Conservation (phyloP, 2,329 filamentous ascomycete genomes). For the Fusarium foetens region DNA sequence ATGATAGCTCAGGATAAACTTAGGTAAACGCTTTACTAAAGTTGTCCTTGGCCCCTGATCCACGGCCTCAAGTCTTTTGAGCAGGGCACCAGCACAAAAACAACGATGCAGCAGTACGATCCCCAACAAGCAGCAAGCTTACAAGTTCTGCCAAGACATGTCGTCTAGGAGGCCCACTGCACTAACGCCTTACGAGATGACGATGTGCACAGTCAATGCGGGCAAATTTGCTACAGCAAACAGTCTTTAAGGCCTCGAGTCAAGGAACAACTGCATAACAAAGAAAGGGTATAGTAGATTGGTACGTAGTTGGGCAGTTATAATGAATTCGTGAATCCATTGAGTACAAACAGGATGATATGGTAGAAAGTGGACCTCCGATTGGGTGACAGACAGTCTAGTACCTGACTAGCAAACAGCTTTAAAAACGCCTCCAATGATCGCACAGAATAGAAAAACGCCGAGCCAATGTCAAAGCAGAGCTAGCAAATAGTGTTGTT, state of each 20-base stretch:
- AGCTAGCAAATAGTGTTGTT: conserved; percentile 18
- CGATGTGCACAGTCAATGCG: background rate
- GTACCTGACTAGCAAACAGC: conserved; percentile 30
- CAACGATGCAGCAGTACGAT: background rate
- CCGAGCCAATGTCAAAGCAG: conserved; percentile 20
- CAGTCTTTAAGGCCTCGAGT: background rate
- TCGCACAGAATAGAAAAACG: conserved; percentile 21
- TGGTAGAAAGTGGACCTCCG: conserved; percentile 1
- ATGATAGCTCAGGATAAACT: background rate
- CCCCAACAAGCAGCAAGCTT: background rate
- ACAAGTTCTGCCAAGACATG: background rate
- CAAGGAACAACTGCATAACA: background rate
- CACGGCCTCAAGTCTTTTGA: background rate
- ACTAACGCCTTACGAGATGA: conserved; percentile 1
- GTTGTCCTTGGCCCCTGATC: background rate
- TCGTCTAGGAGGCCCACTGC: background rate
- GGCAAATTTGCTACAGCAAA: background rate
- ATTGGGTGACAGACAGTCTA: conserved; percentile 19
- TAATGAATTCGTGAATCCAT: conserved; percentile 14
- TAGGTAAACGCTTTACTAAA: fast-evolving
- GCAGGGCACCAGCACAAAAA: background rate
- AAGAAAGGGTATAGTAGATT: conserved; percentile 7
- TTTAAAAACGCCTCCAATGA: conserved; percentile 28
- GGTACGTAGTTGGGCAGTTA: background rate
- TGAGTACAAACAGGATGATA: background rate